Evolutionary conservation across 495 filamentous ascomycete genomes (phyloP), one percentile per base, ranked within the genome.

Genomic region (Penicillium ucsense): DNA sequence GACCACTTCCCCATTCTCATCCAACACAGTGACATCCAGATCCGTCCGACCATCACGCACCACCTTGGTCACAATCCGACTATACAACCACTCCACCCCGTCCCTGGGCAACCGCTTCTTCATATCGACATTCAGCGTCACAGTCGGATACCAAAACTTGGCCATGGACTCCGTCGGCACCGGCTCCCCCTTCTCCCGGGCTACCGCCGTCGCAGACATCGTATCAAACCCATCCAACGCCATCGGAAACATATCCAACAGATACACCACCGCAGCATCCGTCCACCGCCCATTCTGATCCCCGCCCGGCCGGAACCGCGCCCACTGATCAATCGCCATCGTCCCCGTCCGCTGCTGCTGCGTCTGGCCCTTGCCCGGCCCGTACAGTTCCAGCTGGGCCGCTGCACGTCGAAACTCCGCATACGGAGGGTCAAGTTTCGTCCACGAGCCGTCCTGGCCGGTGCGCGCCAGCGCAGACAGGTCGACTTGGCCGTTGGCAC

Each of bases 71-170:
- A 71, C 63, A 6, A 81, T 63, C 34, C 83, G 71, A 46, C 73
- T 67, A 57, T 77, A 81, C 41, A 89, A 56, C 83, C 83, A 87
- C 52, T 84, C 73, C 35, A 75, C 76, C 0, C 83, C 82, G 29
- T 67, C 67, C 10, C 62, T 59, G 5, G 81, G 81, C 39, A 87
- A 61, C 10, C 63, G 55, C 54, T 77, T 79, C 67, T 88, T 87
- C 41, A 83, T 63, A 51, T 88, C 83, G 29, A 88, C 49, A 50
- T 80, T 81, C 62, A 88, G 62, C 20, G 83, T 71, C 10, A 92
- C 64, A 3, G 86, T 94, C 0, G 86, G 87, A 66, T 89, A 91
- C 88, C 88, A 91, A 55, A 74, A 75, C 43, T 63, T 64, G 6
- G 63, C 65, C 38, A 46, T 64, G 12, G 41, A 36, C 5, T 50